Evolutionary conservation across 768 basidiomycete genomes (phyloP), one percentile per base, ranked within the genome.

Genomic region (Lactarius deliciosus): DNA sequence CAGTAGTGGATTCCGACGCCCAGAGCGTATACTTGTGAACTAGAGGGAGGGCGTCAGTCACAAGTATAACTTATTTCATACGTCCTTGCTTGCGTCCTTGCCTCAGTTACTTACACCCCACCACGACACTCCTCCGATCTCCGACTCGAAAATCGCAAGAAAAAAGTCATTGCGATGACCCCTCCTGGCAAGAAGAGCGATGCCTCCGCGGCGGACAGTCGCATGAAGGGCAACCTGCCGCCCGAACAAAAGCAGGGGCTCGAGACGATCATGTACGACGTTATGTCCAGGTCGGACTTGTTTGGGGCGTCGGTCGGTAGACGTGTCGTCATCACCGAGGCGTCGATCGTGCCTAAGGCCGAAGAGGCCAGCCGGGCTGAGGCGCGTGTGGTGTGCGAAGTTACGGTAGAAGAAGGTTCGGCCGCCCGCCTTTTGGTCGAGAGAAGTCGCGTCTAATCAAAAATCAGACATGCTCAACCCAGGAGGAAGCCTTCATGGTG

Each of bases 301-400:
- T 76, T 75, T 57, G 75, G 71, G 0, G 64, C 67, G 11, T 54
- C 65, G 15, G 66, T 76, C 16, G 41, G 68, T 0, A 64, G 69
- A 20, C 61, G 68, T 11, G 25, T 75, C 47, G 55, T 55, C 34
- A 63, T 74, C 4, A 72, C 63, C 11, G 72, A 76, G 41, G 72
- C 74, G 1, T 72, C 73, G 5, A 59, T 75, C 5, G 60, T 72
- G 20, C 65, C 64, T 10, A 75, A 76, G 54, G 65, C 62, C 20
- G 77, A 77, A 50, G 76, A 76, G 62, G 69, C 74, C 13, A 57
- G 68, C 25, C 75, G 73, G 73, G 69, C 69, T 45, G 74, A 78
- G 62, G 74, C 69, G 0, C 69, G 70, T 54, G 64, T 77, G 9
- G 73, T 77, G 10, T 77, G 74, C 59, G 74, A 76, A 65, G 30